Evolutionary conservation across 2,329 filamentous ascomycete species (phyloP), one percentile per base, ranked within the genome.

Genomic region (Neofusicoccum umdonicola): DNA sequence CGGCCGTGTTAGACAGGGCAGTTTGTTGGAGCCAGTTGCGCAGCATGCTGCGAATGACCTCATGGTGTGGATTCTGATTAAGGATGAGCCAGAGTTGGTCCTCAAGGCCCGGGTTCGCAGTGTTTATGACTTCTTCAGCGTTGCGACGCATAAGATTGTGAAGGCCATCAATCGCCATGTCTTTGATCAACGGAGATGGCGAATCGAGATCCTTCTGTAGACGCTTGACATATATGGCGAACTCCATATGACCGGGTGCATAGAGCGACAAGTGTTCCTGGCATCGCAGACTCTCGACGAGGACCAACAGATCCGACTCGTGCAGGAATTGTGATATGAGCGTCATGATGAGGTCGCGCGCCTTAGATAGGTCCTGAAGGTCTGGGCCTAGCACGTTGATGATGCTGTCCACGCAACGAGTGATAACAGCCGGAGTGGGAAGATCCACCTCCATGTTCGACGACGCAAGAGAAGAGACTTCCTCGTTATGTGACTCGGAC

Each of bases 301-400:
- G 85, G 5, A 96, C 85, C 11, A 89, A 80, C 3, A 87, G 76
- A 63, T 91, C 88, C 4, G 90, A 84, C 71, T 96, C 91, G 54
- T 89, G 83, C 67, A 91, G 88, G 71, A 98, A 95, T 68, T 96
- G 90, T 3, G 87, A 85, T 3, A 98, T 89, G 8, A 99, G 83
- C 0, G 89, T 95, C 67, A 98, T 84, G 58, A 98, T 95, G 62
- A 99, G 84, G 73, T 97, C 93, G 69, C 95, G 84, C n/a, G 92
- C 91, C 78, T 96, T 97, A 3, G 87, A 88, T 68, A 95, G 88
- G 72, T 98, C 95, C 76, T 98, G 95, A 22, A 99, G 81, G 77
- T 99, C 96, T 0, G 95, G 95, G 0, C 95, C 95, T 11, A 99
- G 84, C 9, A 99, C 95, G 70, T 98, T 98, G 79, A 99, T 93